These are phyloP conservation scores for Salvia miltiorrhiza DNA, from an alignment of 257 asterid species.

Conservation along the genomic window DNA sequence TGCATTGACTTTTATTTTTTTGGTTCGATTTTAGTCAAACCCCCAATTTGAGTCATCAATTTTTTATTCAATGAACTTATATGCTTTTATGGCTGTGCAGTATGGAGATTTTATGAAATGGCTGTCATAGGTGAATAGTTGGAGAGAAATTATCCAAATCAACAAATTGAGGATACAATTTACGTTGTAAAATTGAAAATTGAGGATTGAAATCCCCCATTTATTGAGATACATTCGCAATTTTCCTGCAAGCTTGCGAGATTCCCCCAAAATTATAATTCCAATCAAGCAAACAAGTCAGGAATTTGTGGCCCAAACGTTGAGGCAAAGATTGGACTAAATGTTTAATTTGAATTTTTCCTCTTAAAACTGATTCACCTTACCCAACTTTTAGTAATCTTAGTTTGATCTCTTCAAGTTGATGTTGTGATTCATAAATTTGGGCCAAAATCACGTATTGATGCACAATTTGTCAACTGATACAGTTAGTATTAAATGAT, in stretches of 20 bases:
- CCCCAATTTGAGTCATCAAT: background rate
- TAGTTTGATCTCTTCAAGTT: background rate
- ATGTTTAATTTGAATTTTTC: background rate
- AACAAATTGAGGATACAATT: too few relatives aligned
- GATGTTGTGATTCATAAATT: background rate
- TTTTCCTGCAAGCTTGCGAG: too few relatives aligned
- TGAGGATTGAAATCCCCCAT: too few relatives aligned
- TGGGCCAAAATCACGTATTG: background rate
- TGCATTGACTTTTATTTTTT: background rate
- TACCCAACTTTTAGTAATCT: background rate
- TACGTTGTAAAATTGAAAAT: too few relatives aligned
- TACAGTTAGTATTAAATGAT: background rate
- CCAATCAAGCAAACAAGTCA: background rate
- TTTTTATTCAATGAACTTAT: background rate
- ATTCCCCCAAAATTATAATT: too few relatives aligned
- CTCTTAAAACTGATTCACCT: background rate
- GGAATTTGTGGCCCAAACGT: background rate
- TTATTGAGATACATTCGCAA: too few relatives aligned
- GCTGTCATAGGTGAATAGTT: too few relatives aligned
- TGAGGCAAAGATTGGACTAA: background rate
- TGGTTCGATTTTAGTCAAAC: background rate
- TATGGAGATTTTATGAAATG: too few relatives aligned
- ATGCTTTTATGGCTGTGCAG: too few relatives aligned
- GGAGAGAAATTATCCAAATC: too few relatives aligned
- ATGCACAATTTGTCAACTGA: background rate